Percentiles rank a stretch among this genome's conserved stretches.
Evolutionary conservation across 2,329 filamentous ascomycete genomes (phyloP).

Genomic region (Chrysoporthe deuterocubensis): DNA sequence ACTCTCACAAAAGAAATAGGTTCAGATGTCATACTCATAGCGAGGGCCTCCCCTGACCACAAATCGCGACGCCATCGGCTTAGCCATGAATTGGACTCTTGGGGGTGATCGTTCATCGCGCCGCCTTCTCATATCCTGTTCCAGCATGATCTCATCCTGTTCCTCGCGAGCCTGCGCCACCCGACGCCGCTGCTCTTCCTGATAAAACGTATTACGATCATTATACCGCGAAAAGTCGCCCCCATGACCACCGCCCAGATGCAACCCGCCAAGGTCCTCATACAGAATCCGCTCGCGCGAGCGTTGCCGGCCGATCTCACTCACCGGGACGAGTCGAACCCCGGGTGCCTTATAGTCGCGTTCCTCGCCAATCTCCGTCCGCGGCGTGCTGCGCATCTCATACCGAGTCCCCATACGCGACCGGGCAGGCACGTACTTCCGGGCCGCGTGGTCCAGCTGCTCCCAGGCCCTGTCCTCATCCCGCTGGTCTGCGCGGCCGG

Average conservation of each 20-base stretch:
- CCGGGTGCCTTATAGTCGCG: neutral
- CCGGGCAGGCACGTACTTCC: neutral
- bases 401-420: neutral
- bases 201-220: neutral
- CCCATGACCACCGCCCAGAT: neutral
- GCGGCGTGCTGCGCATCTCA: constrained; percentile 2
- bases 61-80: neutral
- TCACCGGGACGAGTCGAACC: constrained; percentile 18
- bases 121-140: constrained; percentile 5
- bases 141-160: constrained; percentile 16
- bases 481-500: neutral
- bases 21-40: neutral
- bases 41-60: neutral
- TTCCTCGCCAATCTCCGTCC: constrained; percentile 2
- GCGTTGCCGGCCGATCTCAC: constrained; percentile 24
- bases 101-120: neutral
- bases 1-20: neutral
- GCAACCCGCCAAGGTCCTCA: constrained; percentile 1
- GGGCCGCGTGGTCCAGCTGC: neutral
- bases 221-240: neutral
- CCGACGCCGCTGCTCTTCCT: constrained; percentile 6
- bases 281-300: neutral
- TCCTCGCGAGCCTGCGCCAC: constrained; percentile 14
- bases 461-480: neutral
- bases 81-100: constrained; percentile 1